Evolutionary conservation across 129 eudicot species (phyloP), one percentile per base, ranked within the genome.

Genomic region (Dittrichia graveolens): DNA sequence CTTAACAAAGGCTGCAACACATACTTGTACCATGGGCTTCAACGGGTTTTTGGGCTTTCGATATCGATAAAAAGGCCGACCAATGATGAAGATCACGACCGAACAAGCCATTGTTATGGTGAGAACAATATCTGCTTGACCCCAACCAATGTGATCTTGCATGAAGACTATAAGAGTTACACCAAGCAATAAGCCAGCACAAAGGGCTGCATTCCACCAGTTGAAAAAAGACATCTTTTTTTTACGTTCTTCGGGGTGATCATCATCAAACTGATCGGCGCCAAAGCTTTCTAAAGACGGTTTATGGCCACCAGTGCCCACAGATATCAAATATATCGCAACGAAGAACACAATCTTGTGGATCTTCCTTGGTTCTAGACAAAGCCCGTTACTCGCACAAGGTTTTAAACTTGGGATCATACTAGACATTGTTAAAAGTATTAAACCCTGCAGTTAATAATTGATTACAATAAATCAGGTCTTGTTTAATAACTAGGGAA

Each of bases 221-320:
- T 92, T 92, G 85, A 92, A 92, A 70, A 85, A 92, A 0, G 96
- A 87, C 91, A 85, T 78, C 71, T 89, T 92, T 49, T 89, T 69
- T 66, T 42, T 85, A 65, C 92, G 79, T 67, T 92, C 98, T 19
- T 60, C 74, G 0, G 90, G 76, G 77, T 92, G 81, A 52, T 87
- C 81, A 56, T 92, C 98, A 35, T 92, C 98, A 40, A 89, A 92
- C 44, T 92, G 98, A 75, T 92, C 95, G 1, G 95, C 96, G 63
- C 98, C 98, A n/a, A 92, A 92, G 72, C 98, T 89, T 78, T 89
- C 96, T 55, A 92, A 61, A 31, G 86, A 80, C 3, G 98, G 95
- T 73, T 92, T 92, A 79, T 86, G 89, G 37, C 98, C 98, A 35
- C 96, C 98, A 1, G 98, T 92, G 7, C 91, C 96, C 3, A 85